phyloP scores from a whole-genome alignment of 345 rosid species.

The Eucalyptus microcorys region DNA sequence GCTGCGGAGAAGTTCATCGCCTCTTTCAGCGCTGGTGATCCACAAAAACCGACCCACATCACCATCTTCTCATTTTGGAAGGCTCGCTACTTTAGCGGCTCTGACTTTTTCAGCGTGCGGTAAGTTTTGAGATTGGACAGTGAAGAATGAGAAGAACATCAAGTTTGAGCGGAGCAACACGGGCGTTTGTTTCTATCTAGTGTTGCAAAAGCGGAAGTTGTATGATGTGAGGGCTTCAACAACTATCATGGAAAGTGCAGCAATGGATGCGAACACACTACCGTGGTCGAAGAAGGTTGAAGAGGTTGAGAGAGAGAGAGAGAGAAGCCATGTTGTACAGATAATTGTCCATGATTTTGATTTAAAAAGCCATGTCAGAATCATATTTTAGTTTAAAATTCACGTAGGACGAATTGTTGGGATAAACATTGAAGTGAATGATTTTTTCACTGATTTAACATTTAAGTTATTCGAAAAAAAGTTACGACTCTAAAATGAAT shows the following conservation, averaged over 20 bases:
- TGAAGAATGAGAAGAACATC: not conserved
- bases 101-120: not conserved
- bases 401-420: fast-evolving
- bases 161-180: not conserved
- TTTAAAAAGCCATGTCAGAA: not conserved
- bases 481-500: no score
- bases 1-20: not conserved
- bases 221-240: not conserved
- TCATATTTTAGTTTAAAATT: no score
- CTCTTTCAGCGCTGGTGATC: not conserved
- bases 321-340: not conserved
- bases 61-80: constrained; percentile 71
- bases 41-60: constrained; percentile 45
- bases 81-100: constrained; percentile 40
- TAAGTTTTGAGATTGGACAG: not conserved
- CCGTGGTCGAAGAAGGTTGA: no score
- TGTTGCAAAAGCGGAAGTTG: not conserved
- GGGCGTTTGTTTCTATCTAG: not conserved
- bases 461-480: fast-evolving
- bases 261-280: constrained; percentile 11
- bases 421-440: not conserved
- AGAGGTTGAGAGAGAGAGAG: not conserved
- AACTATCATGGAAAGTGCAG: constrained; percentile 12
- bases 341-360: not conserved
- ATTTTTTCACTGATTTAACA: no score